Conservation (phyloP, 1,284 basidiomycete genomes). For the Prillingera fragicola region DNA sequence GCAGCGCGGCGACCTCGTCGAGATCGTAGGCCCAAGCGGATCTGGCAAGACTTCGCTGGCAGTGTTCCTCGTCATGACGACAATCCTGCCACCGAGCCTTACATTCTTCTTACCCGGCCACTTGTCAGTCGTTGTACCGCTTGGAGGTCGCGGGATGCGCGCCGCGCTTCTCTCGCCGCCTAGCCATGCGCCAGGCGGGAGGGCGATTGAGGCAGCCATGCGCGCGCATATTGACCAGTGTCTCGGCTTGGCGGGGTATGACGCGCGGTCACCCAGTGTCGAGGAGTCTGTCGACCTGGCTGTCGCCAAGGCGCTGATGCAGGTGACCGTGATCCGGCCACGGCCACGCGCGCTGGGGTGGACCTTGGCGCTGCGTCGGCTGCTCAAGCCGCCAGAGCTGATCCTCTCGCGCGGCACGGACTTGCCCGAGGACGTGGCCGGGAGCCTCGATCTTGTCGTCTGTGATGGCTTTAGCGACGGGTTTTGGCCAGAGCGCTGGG, state of each 20-base stretch:
- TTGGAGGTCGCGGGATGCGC: constrained; percentile 30
- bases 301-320: constrained; percentile 5
- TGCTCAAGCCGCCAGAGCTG: constrained; percentile 11
- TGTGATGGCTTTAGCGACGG: constrained; percentile 42
- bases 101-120: constrained; percentile 2
- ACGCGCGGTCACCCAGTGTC: not conserved
- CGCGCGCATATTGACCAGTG: constrained; percentile 24
- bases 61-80: constrained; percentile 29
- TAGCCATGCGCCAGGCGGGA: constrained; percentile 22
- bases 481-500: constrained; percentile 39
- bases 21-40: constrained; percentile 41
- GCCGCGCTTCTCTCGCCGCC: constrained; percentile 29
- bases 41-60: constrained; percentile 31
- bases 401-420: not conserved
- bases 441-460: constrained; percentile 23
- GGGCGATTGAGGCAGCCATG: constrained; percentile 20
- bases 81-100: constrained; percentile 26
- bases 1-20: constrained; percentile 44
- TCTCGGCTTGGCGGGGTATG: not conserved
- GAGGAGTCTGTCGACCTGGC: constrained; percentile 10
- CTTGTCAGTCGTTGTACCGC: constrained; percentile 11
- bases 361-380: constrained; percentile 19
- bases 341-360: constrained; percentile 9
- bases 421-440: not conserved
- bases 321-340: not conserved